Percentiles rank a stretch among this genome's conserved stretches.
phyloP scores from a whole-genome alignment of 768 basidiomycete genomes.

The Tremella fuciformis region DNA sequence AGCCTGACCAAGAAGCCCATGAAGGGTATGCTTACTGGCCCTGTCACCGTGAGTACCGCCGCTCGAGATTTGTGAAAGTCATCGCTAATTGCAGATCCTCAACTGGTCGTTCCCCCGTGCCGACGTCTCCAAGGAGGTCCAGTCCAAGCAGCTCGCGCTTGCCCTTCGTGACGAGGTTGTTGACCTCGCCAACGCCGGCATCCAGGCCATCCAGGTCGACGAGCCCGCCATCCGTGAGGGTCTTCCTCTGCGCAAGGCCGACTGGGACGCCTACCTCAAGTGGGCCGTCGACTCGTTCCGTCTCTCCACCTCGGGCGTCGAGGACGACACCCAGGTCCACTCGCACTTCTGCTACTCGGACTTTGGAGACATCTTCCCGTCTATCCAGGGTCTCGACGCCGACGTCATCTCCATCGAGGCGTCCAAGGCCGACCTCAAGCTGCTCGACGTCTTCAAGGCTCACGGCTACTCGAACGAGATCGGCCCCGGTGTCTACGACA shows the following conservation, averaged over 20 bases:
- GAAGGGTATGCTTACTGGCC: constrained; percentile 99
- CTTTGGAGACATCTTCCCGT: constrained; percentile 97
- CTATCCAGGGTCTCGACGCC: constrained; percentile 92
- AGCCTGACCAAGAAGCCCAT: constrained; percentile 87
- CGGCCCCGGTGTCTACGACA: constrained; percentile 94
- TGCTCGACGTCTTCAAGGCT: constrained; percentile 88
- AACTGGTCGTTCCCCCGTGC: constrained; percentile 99
- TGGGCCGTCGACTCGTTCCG: constrained; percentile 99
- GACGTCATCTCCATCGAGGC: constrained; percentile 99
- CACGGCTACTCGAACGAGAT: constrained; percentile 96
- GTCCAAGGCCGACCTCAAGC: constrained; percentile 97
- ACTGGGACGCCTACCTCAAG: constrained; percentile 93
- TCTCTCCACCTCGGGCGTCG: constrained; percentile 92
- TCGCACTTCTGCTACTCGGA: constrained; percentile 79
- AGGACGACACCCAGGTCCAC: constrained; percentile 90
- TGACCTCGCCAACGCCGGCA: constrained; percentile 94
- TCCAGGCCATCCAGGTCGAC: constrained; percentile 97
- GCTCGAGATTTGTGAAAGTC: not conserved
- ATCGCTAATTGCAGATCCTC: constrained; percentile 68
- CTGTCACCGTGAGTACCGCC: constrained; percentile 58
- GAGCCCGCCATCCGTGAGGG: constrained; percentile 99
- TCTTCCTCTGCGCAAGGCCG: constrained; percentile 88
- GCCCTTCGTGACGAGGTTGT: constrained; percentile 96
- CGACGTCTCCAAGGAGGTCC: constrained; percentile 90
- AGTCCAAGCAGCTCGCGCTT: constrained; percentile 96